These are phyloP conservation scores for Colletotrichum neosansevieriae DNA, from an alignment of 2,329 filamentous ascomycete genomes.

Conservation along the genomic window DNA sequence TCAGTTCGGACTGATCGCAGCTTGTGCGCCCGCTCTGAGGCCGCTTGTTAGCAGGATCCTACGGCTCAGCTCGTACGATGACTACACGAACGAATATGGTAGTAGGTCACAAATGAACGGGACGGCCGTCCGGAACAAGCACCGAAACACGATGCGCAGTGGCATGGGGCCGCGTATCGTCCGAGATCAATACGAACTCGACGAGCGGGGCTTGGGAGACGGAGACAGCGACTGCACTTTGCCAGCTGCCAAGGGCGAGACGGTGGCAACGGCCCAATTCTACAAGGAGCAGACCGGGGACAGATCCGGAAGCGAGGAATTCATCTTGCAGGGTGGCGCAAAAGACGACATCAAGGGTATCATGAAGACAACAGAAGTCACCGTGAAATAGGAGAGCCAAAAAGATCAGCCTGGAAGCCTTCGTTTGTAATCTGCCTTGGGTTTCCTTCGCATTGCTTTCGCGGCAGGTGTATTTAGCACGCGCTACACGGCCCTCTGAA, in stretches of 20 bases:
- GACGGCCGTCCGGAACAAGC: neutral
- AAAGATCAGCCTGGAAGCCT: too few relatives aligned
- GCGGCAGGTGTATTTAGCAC: too few relatives aligned
- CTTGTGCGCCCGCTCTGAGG: constrained; percentile 53
- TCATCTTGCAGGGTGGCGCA: neutral
- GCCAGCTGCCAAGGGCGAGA: neutral
- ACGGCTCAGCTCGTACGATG: constrained; percentile 39
- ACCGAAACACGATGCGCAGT: neutral
- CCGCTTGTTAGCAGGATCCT: constrained; percentile 49
- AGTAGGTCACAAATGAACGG: neutral
- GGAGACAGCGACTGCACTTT: constrained; percentile 1
- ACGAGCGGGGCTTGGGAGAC: neutral
- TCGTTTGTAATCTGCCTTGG: too few relatives aligned
- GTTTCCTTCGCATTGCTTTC: too few relatives aligned
- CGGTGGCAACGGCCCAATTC: neutral
- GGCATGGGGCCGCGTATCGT: neutral
- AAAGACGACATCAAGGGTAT: neutral
- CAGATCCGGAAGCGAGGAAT: neutral
- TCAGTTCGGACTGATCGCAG: constrained; percentile 54
- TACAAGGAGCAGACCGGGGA: neutral
- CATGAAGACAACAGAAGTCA: constrained; percentile 3
- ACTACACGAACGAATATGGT: neutral
- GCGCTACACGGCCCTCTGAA: too few relatives aligned
- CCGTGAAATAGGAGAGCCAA: neutral
- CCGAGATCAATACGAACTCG: constrained; percentile 11